These are phyloP conservation scores for Ophiocytium majus DNA, from an alignment of 352 stramenopile species.

Conservation along the genomic window DNA sequence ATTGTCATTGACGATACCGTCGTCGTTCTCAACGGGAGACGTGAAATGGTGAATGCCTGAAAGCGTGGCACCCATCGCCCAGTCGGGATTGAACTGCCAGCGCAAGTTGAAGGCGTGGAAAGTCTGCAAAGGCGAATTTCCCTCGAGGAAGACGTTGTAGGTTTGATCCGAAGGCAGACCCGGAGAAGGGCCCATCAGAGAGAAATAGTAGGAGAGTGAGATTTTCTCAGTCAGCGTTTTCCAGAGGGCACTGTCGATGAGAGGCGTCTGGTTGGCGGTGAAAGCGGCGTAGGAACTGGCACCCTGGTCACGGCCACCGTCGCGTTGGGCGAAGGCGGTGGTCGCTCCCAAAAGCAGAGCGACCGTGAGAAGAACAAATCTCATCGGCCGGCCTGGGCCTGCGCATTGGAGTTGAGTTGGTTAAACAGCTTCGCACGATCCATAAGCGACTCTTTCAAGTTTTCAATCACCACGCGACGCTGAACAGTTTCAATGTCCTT, in stretches of 20 bases:
- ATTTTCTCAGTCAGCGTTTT: no score
- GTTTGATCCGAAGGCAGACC: neutral
- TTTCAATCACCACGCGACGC: neutral
- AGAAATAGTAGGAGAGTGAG: neutral
- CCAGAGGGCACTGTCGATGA: no score
- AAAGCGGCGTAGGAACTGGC: no score
- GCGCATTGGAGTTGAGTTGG: no score
- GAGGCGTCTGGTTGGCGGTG: no score
- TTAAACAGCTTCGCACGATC: neutral
- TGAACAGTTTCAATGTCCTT: constrained; percentile 11
- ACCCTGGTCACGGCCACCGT: neutral
- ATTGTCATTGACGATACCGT: no score
- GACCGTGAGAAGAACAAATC: neutral
- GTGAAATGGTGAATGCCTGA: no score
- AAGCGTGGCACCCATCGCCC: neutral
- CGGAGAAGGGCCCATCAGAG: neutral
- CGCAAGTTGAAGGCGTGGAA: neutral
- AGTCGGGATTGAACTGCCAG: neutral
- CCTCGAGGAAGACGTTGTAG: constrained; percentile 7
- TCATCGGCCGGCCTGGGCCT: no score
- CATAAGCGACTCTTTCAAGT: constrained; percentile 1
- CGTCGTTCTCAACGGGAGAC: no score
- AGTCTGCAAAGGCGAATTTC: constrained; percentile 3
- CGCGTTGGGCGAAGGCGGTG: neutral
- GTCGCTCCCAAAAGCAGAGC: neutral